These are phyloP conservation scores for Trypanosoma congolense DNA, from an alignment of 208 protist genomes.

Conservation along the genomic window DNA sequence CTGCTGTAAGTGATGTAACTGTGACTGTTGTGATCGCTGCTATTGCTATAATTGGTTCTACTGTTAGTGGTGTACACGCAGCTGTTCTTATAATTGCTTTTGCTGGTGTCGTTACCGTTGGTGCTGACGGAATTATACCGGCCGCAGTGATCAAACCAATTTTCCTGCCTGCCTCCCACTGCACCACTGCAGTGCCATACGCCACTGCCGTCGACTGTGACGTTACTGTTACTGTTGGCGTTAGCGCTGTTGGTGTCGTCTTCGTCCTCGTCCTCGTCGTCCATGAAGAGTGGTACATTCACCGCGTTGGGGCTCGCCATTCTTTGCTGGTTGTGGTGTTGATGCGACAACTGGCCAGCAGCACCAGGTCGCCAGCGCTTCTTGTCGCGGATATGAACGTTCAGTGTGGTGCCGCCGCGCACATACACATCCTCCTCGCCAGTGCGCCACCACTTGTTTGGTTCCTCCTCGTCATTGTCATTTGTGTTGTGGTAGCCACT, in stretches of 20 bases:
- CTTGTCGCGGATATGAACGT: background rate
- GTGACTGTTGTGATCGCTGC: background rate
- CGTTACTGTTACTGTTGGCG: background rate
- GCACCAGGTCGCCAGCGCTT: background rate
- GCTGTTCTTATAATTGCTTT: background rate
- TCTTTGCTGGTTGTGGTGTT: no score
- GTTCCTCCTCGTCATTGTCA: conserved; percentile 1
- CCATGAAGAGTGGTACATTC: background rate
- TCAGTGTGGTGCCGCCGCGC: background rate
- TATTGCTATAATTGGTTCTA: background rate
- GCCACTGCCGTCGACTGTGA: background rate
- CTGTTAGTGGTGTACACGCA: background rate
- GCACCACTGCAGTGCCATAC: no score
- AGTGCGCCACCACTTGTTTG: background rate
- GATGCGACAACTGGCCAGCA: no score
- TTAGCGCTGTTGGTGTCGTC: background rate
- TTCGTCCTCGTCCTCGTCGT: background rate
- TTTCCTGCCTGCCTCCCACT: background rate
- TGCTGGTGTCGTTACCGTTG: no score
- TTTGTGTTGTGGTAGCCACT: background rate
- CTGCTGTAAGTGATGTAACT: background rate
- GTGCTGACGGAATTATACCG: background rate
- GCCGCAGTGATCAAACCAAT: background rate
- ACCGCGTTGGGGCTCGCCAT: no score
- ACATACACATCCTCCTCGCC: background rate